Evolutionary conservation across 1,284 basidiomycete genomes (phyloP), one percentile per base, ranked within the genome.

Genomic region (Irpex sp.): DNA sequence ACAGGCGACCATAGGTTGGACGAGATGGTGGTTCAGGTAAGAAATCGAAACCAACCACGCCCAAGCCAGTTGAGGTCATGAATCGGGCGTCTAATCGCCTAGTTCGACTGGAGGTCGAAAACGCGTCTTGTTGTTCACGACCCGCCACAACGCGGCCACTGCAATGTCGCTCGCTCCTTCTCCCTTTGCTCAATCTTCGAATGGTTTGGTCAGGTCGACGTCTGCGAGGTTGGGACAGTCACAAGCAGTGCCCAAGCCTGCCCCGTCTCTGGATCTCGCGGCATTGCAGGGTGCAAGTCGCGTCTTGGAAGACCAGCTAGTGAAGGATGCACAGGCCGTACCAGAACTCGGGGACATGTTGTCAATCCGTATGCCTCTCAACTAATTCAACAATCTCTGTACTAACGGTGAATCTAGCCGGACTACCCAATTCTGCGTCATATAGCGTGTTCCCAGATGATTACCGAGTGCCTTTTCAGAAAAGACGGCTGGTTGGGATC

Each of bases 401-500:
- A 34, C 31, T 34, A 6, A 34, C 31, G 6, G 31, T 34, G 5
- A 34, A 34, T 34, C 31, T 64, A 88, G 87, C 85, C 49, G 82
- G 83, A 62, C 81, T 79, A 54, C 82, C 85, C 61, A 86, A 86
- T n/a, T 92, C 90, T 15, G 82, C 85, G 7, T 82, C 85, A 15
- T 96, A 95, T 73, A 92, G 85, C 63, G 78, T 92, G 52, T 90
- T 88, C 70, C 87, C 89, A 2, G 91, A 92, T 66, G 89, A 93
- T 70, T 85, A 84, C 61, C 87, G 91, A 72, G 85, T 89, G 4
- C 93, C 93, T 0, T 94, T 91, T 74, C 88, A 92, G 75, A 92
- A 92, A 75, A 81, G 85, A 69, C 86, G 85, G 68, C 86, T 92
- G 59, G 80, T 92, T 65, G 81, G 84, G 13, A 88, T 95, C n/a